Percentiles rank a stretch among this genome's conserved stretches.
Conservation (phyloP, 352 stramenopile genomes). For the Globisporangium yorkense region DNA sequence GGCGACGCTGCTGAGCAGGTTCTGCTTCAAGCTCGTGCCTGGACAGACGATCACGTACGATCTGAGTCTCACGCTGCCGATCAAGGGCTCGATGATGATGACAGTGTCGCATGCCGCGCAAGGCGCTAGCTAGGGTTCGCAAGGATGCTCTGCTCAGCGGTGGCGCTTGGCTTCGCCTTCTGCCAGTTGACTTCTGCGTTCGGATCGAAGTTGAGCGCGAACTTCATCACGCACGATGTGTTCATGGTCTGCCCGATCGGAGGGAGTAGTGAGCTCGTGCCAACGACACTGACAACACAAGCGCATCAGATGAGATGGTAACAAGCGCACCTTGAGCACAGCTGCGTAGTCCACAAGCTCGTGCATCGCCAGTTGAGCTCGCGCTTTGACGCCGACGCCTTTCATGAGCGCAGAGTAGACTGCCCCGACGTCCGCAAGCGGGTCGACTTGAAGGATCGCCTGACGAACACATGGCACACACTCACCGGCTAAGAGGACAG, state of each 20-base stretch:
- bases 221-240: conserved; percentile 64
- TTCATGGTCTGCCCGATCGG: conserved; percentile 48
- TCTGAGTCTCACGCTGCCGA: conserved; percentile 27
- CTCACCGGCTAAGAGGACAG: too few relatives aligned
- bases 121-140: too few relatives aligned
- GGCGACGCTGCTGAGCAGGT: conserved; percentile 45
- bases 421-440: conserved; percentile 27
- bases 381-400: conserved; percentile 33
- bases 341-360: conserved; percentile 51
- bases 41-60: conserved; percentile 34
- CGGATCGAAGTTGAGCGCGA: conserved; percentile 63
- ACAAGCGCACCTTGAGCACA: conserved; percentile 36
- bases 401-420: conserved; percentile 32
- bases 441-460: conserved; percentile 46
- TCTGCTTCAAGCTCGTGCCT: conserved; percentile 32
- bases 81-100: too few relatives aligned
- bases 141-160: not conserved
- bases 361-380: conserved; percentile 35
- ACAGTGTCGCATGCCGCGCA: too few relatives aligned
- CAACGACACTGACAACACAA: not conserved
- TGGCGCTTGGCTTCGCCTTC: conserved; percentile 5
- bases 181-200: conserved; percentile 52
- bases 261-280: too few relatives aligned
- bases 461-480: not conserved
- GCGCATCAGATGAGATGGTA: not conserved